A percentile compares a stretch with the other conserved stretches of the same genome.
Evolutionary conservation across 176 grass and related monocot species (phyloP).

Genomic region (Eleusine indica): DNA sequence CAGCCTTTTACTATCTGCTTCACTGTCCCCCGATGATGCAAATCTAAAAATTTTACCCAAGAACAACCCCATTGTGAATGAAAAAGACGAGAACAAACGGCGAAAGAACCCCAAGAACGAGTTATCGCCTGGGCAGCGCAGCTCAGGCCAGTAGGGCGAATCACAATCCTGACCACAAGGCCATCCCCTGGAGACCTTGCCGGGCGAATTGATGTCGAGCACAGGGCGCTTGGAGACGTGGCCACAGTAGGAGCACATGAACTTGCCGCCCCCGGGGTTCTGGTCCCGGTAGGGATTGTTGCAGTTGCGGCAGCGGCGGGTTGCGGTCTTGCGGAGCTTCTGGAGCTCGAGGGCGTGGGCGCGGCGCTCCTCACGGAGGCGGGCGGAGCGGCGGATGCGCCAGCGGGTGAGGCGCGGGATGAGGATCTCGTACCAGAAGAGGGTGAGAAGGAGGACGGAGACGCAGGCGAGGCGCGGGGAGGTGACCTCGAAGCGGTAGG

Average conservation of each 20-base stretch:
- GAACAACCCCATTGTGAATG: slow-evolving; percentile 48
- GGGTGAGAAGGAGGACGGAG: slow-evolving; percentile 86
- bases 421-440: slow-evolving; percentile 98
- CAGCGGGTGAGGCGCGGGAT: slow-evolving; percentile 77
- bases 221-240: slow-evolving; percentile 88
- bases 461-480: slow-evolving; percentile 92
- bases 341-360: slow-evolving; percentile 76
- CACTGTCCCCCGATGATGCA: slow-evolving; percentile 42
- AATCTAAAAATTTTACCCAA: slow-evolving; percentile 67
- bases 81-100: slow-evolving; percentile 49
- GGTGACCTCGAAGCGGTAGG: slow-evolving; percentile 89
- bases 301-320: slow-evolving; percentile 89
- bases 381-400: slow-evolving; percentile 75
- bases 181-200: slow-evolving; percentile 56
- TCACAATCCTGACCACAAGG: slow-evolving; percentile 73
- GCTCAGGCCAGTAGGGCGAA: slow-evolving; percentile 55
- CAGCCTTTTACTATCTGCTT: slow-evolving; percentile 44
- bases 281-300: slow-evolving; percentile 83
- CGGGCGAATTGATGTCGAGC: slow-evolving; percentile 54
- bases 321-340: slow-evolving; percentile 90
- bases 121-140: slow-evolving; percentile 46
- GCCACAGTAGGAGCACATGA: slow-evolving; percentile 96
- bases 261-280: slow-evolving; percentile 84
- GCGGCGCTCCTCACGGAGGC: slow-evolving; percentile 73
- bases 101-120: slow-evolving; percentile 53